Conservation (phyloP, 306 rosid species). For the Oxytropis ochrocephala region DNA sequence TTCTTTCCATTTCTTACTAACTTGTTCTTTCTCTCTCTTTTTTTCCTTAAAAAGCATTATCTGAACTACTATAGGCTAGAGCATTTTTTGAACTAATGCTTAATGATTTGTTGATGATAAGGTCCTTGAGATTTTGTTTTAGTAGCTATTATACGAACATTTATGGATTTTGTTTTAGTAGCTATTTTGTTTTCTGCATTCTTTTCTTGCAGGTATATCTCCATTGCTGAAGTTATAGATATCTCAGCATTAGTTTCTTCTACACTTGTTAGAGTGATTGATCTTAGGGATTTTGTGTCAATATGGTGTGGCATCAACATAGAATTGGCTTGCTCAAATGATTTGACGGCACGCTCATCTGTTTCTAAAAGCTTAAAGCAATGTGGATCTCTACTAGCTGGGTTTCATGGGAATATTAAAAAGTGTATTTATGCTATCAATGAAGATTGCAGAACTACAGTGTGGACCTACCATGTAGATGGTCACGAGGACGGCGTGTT, state of each 20-base stretch:
- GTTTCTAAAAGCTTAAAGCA: constrained; percentile 45
- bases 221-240: constrained; percentile 7
- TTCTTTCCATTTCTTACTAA: too few relatives aligned
- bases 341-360: constrained; percentile 26
- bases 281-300: constrained; percentile 60
- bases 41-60: too few relatives aligned
- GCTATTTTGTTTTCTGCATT: not conserved
- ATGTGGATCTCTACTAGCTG: constrained; percentile 57
- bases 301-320: constrained; percentile 59
- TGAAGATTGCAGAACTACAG: constrained; percentile 80
- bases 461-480: constrained; percentile 70
- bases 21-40: too few relatives aligned
- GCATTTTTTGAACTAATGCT: too few relatives aligned
- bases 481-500: constrained; percentile 49
- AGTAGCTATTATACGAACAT: too few relatives aligned
- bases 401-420: constrained; percentile 38
- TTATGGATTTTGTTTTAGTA: too few relatives aligned
- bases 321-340: constrained; percentile 42
- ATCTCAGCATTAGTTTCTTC: not conserved
- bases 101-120: too few relatives aligned
- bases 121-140: too few relatives aligned
- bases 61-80: too few relatives aligned
- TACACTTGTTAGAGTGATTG: not conserved
- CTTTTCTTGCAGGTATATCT: constrained; percentile 55
- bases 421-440: constrained; percentile 61